Percentiles rank a stretch among this genome's conserved stretches.
phyloP scores from a whole-genome alignment of 208 protist species.

The Eutreptiella sp. region DNA sequence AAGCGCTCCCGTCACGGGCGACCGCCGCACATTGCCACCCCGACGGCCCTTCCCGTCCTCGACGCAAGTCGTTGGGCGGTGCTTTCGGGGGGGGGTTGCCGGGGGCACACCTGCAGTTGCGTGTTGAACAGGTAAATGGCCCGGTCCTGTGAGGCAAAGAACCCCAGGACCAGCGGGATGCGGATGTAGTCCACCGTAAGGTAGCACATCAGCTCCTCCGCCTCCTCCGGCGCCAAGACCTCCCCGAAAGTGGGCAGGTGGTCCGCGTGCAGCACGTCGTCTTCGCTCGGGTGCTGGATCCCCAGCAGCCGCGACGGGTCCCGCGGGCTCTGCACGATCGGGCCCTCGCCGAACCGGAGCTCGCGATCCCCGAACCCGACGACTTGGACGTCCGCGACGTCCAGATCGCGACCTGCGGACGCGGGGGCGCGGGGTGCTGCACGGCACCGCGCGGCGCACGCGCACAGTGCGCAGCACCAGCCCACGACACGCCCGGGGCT shows the following conservation, averaged over 20 bases:
- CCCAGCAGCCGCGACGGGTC: slow-evolving; percentile 53
- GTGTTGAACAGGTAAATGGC: slow-evolving; percentile 58
- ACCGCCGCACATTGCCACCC: too few species aligned
- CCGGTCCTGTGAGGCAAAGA: slow-evolving; percentile 73
- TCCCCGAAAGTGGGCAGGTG: slow-evolving; percentile 62
- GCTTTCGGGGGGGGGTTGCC: too few species aligned
- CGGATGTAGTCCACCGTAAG: slow-evolving; percentile 73
- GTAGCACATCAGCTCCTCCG: slow-evolving; percentile 69
- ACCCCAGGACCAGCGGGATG: slow-evolving; percentile 67
- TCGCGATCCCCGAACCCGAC: slow-evolving; percentile 64
- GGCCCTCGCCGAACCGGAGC: slow-evolving; percentile 60
- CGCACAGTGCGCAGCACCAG: too few species aligned
- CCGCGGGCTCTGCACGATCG: slow-evolving; percentile 57
- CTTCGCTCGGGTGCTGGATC: slow-evolving; percentile 57
- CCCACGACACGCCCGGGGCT: too few species aligned
- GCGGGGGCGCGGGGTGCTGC: too few species aligned
- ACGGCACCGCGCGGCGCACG: too few species aligned
- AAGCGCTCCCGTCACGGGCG: too few species aligned
- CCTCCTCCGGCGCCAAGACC: slow-evolving; percentile 54
- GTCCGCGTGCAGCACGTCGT: slow-evolving; percentile 70
- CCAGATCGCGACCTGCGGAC: slow-evolving; percentile 60
- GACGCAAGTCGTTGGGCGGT: too few species aligned
- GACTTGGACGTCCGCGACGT: slow-evolving; percentile 63
- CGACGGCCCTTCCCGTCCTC: too few species aligned
- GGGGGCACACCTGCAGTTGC: too few species aligned